Evolutionary conservation across 768 basidiomycete species (phyloP).

Genomic region (Dendrothele bispora): DNA sequence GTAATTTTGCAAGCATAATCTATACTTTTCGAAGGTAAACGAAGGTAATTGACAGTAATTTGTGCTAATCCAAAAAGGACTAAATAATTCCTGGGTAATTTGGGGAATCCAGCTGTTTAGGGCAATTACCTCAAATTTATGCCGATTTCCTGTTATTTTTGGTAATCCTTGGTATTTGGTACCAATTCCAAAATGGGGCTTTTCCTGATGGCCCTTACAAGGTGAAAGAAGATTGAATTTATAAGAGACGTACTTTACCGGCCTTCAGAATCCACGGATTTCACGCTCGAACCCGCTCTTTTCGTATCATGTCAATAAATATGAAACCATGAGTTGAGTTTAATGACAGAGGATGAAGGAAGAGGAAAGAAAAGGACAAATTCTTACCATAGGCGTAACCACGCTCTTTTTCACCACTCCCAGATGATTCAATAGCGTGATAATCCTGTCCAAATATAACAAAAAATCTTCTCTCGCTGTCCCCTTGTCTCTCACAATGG

Average conservation of each 20-base stretch:
- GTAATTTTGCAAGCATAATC: too few relatives aligned
- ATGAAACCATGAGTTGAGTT: conserved; percentile 2
- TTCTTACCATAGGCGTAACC: conserved; percentile 77
- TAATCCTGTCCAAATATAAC: conserved; percentile 94
- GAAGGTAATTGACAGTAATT: too few relatives aligned
- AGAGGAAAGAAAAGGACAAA: not conserved
- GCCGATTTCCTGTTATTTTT: too few relatives aligned
- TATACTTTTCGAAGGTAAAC: too few relatives aligned
- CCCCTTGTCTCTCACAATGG: conserved; percentile 88
- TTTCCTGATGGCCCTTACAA: too few relatives aligned
- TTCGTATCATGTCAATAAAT: conserved; percentile 45
- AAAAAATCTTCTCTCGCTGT: conserved; percentile 93
- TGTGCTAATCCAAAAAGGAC: too few relatives aligned
- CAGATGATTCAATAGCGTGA: conserved; percentile 83
- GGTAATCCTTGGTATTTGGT: too few relatives aligned
- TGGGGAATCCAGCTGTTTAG: too few relatives aligned
- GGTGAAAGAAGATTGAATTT: too few relatives aligned
- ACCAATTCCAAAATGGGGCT: too few relatives aligned
- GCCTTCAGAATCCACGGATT: conserved; percentile 96
- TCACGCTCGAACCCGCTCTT: conserved; percentile 88
- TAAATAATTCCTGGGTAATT: too few relatives aligned
- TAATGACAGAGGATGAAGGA: not conserved
- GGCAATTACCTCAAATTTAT: too few relatives aligned
- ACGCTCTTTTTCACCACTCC: conserved; percentile 70
- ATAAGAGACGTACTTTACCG: conserved; percentile 73